Base-by-base conservation (phyloP, 495 filamentous ascomycete species). In the Aspergillus saccharolyticus region DNA sequence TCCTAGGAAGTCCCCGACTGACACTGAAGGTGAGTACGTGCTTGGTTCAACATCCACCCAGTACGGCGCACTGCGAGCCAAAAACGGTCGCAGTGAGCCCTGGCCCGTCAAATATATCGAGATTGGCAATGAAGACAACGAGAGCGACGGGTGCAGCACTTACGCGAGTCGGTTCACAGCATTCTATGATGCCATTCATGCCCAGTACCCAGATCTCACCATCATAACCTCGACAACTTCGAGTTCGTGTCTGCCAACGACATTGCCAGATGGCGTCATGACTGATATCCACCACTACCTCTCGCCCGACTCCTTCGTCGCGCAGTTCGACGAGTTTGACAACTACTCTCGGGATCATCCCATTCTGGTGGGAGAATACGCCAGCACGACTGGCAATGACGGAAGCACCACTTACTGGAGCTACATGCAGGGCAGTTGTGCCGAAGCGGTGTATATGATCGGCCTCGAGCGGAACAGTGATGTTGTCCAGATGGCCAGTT, bases 61-160 rank as follows among this genome's bases (percentile, higher is more conserved):
- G 18, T 76, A 71, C 18, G 79, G 78, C 49, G 66, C 70, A 16
- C 62, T 79, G 14, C 76, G 79, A 4, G 77, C 77, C 6, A 68
- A 71, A 15, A 62, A 75, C 33, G 80, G 80, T 8, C 69, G 79
- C 52, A 72, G 75, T 0, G 65, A 76, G 4, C 77, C 78, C 8
- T 81, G 76, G 75, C 70, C 52, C 0, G 69, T 83, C 43, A 69
- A 70, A 1, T 80, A 73, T 45, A 71, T 83, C 52, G 79, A 81
- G 64, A 67, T 81, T 42, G 82, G 82, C 51, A 84, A 84, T 56
- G 81, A 84, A 62, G 82, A 85, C 59, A 76, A 76, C 58, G 69
- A 80, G 14, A 70, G 61, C 42, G 54, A 54, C 7, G 78, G 78
- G 0, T 44, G 66, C 25, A 52, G 46, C 19, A 70, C 73, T 2